These are phyloP conservation scores for Ailanthus altissimus DNA, from an alignment of 345 rosid species.

Conservation along the genomic window DNA sequence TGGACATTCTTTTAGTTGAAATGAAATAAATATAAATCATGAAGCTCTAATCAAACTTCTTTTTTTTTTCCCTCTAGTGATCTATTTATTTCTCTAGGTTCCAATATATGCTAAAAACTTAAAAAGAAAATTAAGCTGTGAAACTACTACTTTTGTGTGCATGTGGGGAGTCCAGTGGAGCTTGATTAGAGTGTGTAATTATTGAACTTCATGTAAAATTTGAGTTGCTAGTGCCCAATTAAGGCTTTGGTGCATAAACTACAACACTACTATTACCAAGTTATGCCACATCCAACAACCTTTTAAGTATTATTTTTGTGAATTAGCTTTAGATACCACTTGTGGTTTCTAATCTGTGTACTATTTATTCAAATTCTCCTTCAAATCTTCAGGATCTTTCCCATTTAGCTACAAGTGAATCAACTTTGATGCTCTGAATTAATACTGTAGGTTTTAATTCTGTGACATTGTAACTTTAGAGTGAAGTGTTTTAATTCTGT, in stretches of 20 bases:
- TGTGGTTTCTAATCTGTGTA: not conserved
- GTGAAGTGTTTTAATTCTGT: not conserved
- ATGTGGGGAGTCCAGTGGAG: not conserved
- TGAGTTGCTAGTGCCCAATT: not conserved
- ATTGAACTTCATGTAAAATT: not conserved
- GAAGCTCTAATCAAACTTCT: not conserved
- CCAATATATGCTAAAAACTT: not conserved
- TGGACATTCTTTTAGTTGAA: not conserved
- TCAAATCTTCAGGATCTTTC: not conserved
- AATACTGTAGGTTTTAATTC: conserved; percentile 6
- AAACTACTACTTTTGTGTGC: not conserved
- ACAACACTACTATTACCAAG: too few species aligned
- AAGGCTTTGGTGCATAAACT: not conserved
- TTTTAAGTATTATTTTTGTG: not conserved
- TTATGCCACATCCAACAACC: not conserved
- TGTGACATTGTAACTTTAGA: not conserved
- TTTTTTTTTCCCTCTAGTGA: not conserved
- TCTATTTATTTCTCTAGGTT: not conserved
- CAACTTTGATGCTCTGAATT: conserved; percentile 1
- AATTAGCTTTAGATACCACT: not conserved
- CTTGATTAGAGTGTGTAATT: not conserved
- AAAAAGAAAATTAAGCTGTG: not conserved
- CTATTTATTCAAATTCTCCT: not conserved
- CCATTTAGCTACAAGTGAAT: not conserved
- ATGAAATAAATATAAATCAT: not conserved